Conservation (phyloP, 805 yeast genomes). For the Spathaspora passalidarum region DNA sequence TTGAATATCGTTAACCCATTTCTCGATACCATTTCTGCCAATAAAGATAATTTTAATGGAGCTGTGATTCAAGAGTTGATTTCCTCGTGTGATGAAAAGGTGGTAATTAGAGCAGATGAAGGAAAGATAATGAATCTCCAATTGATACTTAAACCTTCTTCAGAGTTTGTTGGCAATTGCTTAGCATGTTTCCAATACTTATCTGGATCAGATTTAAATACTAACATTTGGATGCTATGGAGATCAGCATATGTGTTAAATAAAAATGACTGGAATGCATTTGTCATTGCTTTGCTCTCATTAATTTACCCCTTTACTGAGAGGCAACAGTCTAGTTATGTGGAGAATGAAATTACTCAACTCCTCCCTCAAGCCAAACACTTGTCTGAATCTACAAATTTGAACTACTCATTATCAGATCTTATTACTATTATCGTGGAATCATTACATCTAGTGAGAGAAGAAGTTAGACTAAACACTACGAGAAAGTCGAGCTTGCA, state of each 20-base stretch:
- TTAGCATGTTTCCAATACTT: slow-evolving; percentile 51
- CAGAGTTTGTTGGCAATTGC: slow-evolving; percentile 41
- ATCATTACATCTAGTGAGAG: slow-evolving; percentile 73
- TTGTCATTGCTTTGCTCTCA: slow-evolving; percentile 49
- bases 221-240: slow-evolving; percentile 64
- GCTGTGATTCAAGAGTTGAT: slow-evolving; percentile 19
- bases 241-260: slow-evolving; percentile 46
- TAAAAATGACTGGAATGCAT: slow-evolving; percentile 59
- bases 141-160: slow-evolving; percentile 44
- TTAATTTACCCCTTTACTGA: slow-evolving; percentile 46
- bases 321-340: slow-evolving; percentile 8
- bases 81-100: slow-evolving; percentile 26
- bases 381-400: slow-evolving; percentile 22
- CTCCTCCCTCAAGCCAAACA: slow-evolving; percentile 29
- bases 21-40: slow-evolving; percentile 41
- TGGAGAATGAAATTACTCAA: slow-evolving; percentile 26
- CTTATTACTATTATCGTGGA: slow-evolving; percentile 61
- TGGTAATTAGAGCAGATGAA: slow-evolving; percentile 21
- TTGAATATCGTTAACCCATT: slow-evolving; percentile 55
- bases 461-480: slow-evolving; percentile 64
- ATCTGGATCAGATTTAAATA: slow-evolving; percentile 56
- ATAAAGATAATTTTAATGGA: slow-evolving; percentile 11
- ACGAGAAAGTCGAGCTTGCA: slow-evolving; percentile 33
- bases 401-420: slow-evolving; percentile 45
- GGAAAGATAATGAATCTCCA: slow-evolving; percentile 24